Base-by-base conservation (phyloP, 495 filamentous ascomycete genomes). In the Evernia prunastri region DNA sequence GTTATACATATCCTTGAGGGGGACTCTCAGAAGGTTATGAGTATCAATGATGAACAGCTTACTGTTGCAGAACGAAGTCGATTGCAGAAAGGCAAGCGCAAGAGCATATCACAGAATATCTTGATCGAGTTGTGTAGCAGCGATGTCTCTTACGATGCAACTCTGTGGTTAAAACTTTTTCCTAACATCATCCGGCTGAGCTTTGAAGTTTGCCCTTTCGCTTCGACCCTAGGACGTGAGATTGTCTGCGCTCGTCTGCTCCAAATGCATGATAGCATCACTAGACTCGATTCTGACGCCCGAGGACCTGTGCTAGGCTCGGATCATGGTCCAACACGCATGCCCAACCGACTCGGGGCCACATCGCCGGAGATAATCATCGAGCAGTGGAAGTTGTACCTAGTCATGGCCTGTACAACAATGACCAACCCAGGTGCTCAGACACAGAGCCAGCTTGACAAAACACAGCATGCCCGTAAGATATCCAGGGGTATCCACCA, bases 331-430 rank as follows among this genome's bases (percentile, higher is more conserved):
- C 73, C 77, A 45, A 71, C 63, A 27, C 80, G 79, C 36, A 72
- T 75, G 1, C 59, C 75, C 31, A 80, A 85, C 70, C 70, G 80
- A 51, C 88, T 71, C 39, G 68, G 87, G 37, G 89, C 87, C 6
- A 87, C 90, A 33, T 86, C 92, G 12, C 89, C 92, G 4, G 91
- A 96, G 59, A 86, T 95, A 45, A 78, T 98, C 61, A 84, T 97
- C 63, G 94, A 97, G 71, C 94, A 99, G 74, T 99, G 93, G 93
- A 97, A 96, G 74, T 78, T 97, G n/a, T 97, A 97, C 72, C 81
- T 99, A 49, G 89, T 96, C 53, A 96, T 97, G 75, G 95, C 95
- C 9, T 99, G 95, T 72, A 96, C 92, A 12, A 99, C 95, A 0
- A 80, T 99, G 35, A 92, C 88, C 36, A 93, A 91, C 63, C 85